Conservation (phyloP, 306 rosid species). For the Malus sylvestris region DNA sequence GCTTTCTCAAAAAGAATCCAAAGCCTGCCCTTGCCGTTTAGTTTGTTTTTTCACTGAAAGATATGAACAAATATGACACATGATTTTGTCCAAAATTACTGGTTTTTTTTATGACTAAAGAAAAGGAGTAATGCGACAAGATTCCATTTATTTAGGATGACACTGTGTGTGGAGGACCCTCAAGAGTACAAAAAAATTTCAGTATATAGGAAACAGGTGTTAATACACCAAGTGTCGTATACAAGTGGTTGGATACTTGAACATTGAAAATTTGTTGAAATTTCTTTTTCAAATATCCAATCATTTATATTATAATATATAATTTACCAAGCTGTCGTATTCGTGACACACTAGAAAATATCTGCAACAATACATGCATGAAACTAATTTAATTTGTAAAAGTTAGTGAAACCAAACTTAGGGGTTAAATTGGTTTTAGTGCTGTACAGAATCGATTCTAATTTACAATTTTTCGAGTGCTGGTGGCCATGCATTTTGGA, state of each 20-base stretch:
- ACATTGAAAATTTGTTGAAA: no score
- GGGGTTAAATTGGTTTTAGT: not conserved
- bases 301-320: no score
- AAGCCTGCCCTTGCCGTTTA: not conserved
- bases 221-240: no score
- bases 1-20: conserved; percentile 14
- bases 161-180: not conserved
- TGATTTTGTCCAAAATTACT: conserved; percentile 6
- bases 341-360: no score
- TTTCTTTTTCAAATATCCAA: no score
- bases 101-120: not conserved
- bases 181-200: no score
- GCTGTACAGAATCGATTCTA: not conserved
- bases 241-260: no score
- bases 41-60: not conserved
- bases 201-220: no score
- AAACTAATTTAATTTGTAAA: not conserved
- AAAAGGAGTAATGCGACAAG: not conserved
- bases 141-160: not conserved
- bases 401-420: not conserved
- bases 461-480: not conserved
- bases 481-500: no score
- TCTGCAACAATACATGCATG: not conserved
- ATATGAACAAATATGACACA: not conserved
- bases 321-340: rapidly evolving